Conservation (phyloP, 768 basidiomycete genomes). For the Pleurotus tuber-regium region DNA sequence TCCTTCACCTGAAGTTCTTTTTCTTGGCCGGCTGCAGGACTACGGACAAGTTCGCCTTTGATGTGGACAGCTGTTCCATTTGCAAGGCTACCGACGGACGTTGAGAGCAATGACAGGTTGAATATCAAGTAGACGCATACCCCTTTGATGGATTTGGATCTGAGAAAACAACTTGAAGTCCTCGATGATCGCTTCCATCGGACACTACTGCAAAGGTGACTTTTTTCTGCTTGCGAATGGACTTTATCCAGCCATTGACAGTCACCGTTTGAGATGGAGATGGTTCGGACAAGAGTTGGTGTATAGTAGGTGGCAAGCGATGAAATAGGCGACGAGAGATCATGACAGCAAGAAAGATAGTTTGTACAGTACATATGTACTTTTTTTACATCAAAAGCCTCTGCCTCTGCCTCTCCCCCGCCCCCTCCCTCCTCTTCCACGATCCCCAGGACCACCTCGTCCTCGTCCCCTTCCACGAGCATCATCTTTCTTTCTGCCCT, state of each 20-base stretch:
- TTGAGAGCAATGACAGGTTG: neutral
- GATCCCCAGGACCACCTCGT: constrained; percentile 49
- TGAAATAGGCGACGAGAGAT: neutral
- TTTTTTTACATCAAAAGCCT: too few species aligned
- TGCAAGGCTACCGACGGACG: constrained; percentile 28
- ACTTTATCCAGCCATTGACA: constrained; percentile 85
- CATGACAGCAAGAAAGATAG: neutral
- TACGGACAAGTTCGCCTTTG: constrained; percentile 41
- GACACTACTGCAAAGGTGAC: constrained; percentile 81
- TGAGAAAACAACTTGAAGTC: constrained; percentile 76
- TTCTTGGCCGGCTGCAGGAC: constrained; percentile 43
- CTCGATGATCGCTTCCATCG: constrained; percentile 73
- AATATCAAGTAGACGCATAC: constrained; percentile 20
- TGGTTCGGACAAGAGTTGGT: constrained; percentile 15
- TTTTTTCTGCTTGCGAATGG: constrained; percentile 82
- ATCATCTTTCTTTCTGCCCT: constrained; percentile 87
- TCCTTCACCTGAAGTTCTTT: constrained; percentile 47
- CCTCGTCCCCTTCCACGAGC: constrained; percentile 51
- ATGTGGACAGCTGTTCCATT: constrained; percentile 40
- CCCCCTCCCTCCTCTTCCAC: constrained; percentile 51
- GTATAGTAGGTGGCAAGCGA: constrained; percentile 18
- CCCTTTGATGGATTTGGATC: constrained; percentile 30
- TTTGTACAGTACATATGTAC: neutral
- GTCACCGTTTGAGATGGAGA: constrained; percentile 23
- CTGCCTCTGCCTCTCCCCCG: constrained; percentile 50